phyloP scores from a whole-genome alignment of 164 flowering plant species.

The Kalanchoe fedtschenkoi region DNA sequence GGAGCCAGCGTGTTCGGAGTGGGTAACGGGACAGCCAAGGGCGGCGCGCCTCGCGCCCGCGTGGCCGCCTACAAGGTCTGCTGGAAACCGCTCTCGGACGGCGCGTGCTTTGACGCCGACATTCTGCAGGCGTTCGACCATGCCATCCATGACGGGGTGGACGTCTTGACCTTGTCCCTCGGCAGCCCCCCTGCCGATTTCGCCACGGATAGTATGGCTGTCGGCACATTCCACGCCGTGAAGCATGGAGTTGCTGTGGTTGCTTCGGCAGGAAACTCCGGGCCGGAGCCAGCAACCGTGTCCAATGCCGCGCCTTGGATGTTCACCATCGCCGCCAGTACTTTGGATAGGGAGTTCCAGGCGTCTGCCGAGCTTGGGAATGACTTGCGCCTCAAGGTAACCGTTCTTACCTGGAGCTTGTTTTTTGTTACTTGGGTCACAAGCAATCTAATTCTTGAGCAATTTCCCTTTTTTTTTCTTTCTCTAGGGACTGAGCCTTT shows the following conservation, averaged over 20 bases:
- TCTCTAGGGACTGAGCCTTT: slow-evolving; percentile 41
- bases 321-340: slow-evolving; percentile 61
- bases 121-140: slow-evolving; percentile 45
- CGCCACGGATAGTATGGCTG: slow-evolving; percentile 31
- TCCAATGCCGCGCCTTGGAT: slow-evolving; percentile 48
- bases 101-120: slow-evolving; percentile 47
- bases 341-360: slow-evolving; percentile 39
- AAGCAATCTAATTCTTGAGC: not conserved
- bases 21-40: slow-evolving; percentile 52
- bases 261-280: slow-evolving; percentile 52
- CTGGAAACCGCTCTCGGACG: slow-evolving; percentile 17
- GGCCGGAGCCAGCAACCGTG: slow-evolving; percentile 31
- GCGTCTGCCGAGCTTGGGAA: slow-evolving; percentile 24
- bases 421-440: not conserved
- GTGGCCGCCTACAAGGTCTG: slow-evolving; percentile 63
- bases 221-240: slow-evolving; percentile 55
- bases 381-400: slow-evolving; percentile 25
- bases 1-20: slow-evolving; percentile 35
- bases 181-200: slow-evolving; percentile 28
- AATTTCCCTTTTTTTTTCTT: not conserved
- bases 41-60: slow-evolving; percentile 54
- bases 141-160: slow-evolving; percentile 60
- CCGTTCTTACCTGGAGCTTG: not conserved
- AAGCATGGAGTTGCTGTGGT: slow-evolving; percentile 37
- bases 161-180: slow-evolving; percentile 47